phyloP scores from a whole-genome alignment of 306 rosid species.

The Macrotyloma uniflorum region DNA sequence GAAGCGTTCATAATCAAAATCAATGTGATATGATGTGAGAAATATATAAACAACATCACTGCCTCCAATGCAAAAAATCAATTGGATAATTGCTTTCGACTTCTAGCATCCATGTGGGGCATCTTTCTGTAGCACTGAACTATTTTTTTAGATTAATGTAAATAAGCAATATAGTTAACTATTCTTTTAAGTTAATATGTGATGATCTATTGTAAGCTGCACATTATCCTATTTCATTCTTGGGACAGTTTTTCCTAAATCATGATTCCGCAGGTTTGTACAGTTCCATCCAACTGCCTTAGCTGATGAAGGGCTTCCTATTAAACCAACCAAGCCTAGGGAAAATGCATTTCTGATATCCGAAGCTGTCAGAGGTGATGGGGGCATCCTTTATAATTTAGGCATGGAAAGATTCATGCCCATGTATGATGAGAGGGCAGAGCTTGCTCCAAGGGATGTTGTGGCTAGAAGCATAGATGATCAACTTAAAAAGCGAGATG shows the following conservation, averaged over 20 bases:
- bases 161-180: not conserved
- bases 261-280: conserved; percentile 66
- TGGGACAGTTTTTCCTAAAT: not conserved
- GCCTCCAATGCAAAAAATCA: conserved; percentile 10
- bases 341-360: conserved; percentile 87
- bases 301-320: conserved; percentile 91
- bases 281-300: conserved; percentile 97
- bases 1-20: not conserved
- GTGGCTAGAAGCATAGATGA: conserved; percentile 97
- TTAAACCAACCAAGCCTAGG: conserved; percentile 56
- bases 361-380: conserved; percentile 93
- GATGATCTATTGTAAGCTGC: conserved; percentile 7
- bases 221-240: conserved; percentile 5
- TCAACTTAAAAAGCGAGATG: conserved; percentile 82
- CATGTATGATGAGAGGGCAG: conserved; percentile 83
- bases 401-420: conserved; percentile 96
- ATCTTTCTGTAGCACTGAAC: conserved; percentile 3
- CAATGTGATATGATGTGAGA: not conserved
- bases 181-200: conserved; percentile 1
- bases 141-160: not conserved
- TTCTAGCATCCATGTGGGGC: not conserved
- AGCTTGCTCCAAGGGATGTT: conserved; percentile 97
- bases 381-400: conserved; percentile 84
- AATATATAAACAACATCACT: not conserved
- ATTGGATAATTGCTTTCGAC: not conserved